Evolutionary conservation across 2,329 filamentous ascomycete genomes (phyloP).

Genomic region (Sphaerostilbella broomeana): DNA sequence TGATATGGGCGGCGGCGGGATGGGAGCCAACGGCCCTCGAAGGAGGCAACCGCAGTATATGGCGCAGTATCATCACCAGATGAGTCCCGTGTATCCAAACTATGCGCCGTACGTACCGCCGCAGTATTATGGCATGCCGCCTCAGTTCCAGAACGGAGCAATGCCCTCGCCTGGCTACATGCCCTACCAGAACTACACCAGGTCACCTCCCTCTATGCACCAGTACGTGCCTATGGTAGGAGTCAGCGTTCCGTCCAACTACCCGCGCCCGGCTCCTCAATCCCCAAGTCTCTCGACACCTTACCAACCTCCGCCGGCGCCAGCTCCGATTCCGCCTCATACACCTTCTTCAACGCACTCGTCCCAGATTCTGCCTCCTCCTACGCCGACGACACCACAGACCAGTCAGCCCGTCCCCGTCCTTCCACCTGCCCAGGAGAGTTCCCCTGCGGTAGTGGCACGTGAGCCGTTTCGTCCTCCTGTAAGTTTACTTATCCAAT

Average conservation of each 20-base stretch:
- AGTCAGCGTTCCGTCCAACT: conserved; percentile 39
- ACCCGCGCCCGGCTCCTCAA: conserved; percentile 42
- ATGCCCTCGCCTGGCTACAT: conserved; percentile 42
- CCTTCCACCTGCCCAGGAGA: conserved; percentile 15
- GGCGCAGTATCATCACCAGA: conserved; percentile 34
- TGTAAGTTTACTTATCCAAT: conserved; percentile 34
- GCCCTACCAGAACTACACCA: conserved; percentile 43
- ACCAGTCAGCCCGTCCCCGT: conserved; percentile 24
- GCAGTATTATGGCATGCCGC: conserved; percentile 48
- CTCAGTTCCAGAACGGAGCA: conserved; percentile 50
- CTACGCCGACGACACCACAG: conserved; percentile 43
- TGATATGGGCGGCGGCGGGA: conserved; percentile 30
- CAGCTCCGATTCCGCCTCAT: conserved; percentile 38
- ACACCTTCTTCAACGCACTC: conserved; percentile 50
- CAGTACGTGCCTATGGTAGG: conserved; percentile 49
- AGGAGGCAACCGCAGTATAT: conserved; percentile 32
- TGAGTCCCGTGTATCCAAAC: conserved; percentile 42
- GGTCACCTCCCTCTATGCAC: conserved; percentile 47
- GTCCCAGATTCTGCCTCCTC: conserved; percentile 34
- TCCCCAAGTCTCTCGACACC: conserved; percentile 51
- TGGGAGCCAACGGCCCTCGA: conserved; percentile 33
- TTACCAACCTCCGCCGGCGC: conserved; percentile 46
- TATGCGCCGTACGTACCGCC: conserved; percentile 45
- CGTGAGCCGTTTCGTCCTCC: conserved; percentile 40
- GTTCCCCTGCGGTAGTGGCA: conserved; percentile 13